Evolutionary conservation across 176 grass and related monocot genomes (phyloP).

Genomic region (Triticum turgidum): DNA sequence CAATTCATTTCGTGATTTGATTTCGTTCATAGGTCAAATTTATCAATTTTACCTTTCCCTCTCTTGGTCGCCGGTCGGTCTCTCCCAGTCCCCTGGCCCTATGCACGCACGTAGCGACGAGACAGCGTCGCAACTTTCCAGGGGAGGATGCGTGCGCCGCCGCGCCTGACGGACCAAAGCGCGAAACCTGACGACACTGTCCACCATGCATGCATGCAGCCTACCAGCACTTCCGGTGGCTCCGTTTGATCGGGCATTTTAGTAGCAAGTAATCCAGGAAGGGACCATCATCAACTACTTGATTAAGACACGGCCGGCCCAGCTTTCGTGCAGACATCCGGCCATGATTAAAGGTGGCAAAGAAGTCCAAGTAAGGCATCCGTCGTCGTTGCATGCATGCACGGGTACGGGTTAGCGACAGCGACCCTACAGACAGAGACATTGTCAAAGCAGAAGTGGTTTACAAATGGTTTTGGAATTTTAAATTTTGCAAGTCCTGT

Average conservation of each 20-base stretch:
- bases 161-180: slow-evolving; percentile 17
- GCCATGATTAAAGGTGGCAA: slow-evolving; percentile 19
- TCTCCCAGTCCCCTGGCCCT: not conserved
- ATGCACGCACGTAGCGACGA: not conserved
- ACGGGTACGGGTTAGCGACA: slow-evolving; percentile 10
- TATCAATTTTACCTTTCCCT: not conserved
- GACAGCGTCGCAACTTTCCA: slow-evolving; percentile 39
- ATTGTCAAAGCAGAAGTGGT: not conserved
- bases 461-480: not conserved
- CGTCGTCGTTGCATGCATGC: not conserved
- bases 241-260: not conserved
- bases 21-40: too few relatives aligned
- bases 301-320: slow-evolving; percentile 18
- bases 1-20: too few relatives aligned
- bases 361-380: not conserved
- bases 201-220: not conserved
- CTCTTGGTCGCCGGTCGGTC: not conserved
- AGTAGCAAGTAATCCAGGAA: not conserved
- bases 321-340: slow-evolving; percentile 25
- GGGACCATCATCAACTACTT: not conserved
- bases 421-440: slow-evolving; percentile 5
- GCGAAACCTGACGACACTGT: not conserved
- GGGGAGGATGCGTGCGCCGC: not conserved
- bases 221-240: not conserved
- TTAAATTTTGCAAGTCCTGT: not conserved